Base-by-base conservation (phyloP, 1,139 yeast species). In the Taphrina flavorubra region DNA sequence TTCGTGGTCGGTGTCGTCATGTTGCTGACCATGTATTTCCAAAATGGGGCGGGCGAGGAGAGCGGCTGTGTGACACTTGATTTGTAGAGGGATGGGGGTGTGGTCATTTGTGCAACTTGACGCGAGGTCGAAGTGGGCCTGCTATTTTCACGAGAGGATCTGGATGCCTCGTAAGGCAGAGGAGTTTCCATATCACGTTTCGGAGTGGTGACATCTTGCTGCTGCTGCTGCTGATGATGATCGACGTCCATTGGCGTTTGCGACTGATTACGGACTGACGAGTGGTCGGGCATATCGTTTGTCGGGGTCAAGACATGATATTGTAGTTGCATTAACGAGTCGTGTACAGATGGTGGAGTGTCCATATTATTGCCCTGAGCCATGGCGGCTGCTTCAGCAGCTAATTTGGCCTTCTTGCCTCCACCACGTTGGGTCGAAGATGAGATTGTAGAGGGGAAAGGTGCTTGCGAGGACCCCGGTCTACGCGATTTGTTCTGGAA, bases 1-100 rank as follows among this genome's bases (percentile, higher is more conserved):
- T 55, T 37, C 11, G 65, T 34, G 14, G 67, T 63, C 10, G 67
- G 67, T 16, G 67, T 63, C 36, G 67, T 63, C 67, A 63, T 63
- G 37, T 63, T 63, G 47, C 67, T 63, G 3, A 63, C 69, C 79
- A 80, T 78, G 73, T 78, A 79, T 69, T 77, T 76, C 83, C 83
- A 81, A 68, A 80, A 78, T 51, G 81, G 81, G 4, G 81, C 81
- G 0, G 82, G 82, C 34, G 81, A 79, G 20, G 70, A 68, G n/a
- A 68, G 61, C 16, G 71, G 70, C 51, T 68, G 68, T 34, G 59
- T 56, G 25, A 42, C 44, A 13, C 61, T 57, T 13, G 61, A 53
- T n/a, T 56, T 56, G 51, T 56, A 57, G 16, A 63, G 34, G 6
- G 67, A 63, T 4, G 67, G 67, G 13, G 67, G 67, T 20, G 67